Conservation (phyloP, 371 early-diverging fungal genomes). For the Actinomucor elegans region DNA sequence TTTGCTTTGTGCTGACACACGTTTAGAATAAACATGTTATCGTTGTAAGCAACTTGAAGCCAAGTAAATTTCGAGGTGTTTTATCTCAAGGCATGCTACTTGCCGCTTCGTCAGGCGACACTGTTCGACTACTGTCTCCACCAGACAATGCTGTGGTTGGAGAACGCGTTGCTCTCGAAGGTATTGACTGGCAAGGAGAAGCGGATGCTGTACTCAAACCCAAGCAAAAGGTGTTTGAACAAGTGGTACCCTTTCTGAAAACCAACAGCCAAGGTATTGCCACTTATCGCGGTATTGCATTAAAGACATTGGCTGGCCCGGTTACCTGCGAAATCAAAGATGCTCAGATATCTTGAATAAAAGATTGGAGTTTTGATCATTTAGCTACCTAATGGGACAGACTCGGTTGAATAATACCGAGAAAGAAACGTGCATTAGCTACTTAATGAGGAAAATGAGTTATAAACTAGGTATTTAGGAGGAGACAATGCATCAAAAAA, state of each 20-base stretch:
- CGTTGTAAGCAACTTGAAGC: constrained; percentile 62
- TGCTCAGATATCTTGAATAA: constrained; percentile 45
- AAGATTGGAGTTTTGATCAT: too few relatives aligned
- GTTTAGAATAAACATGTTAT: constrained; percentile 45
- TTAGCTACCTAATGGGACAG: too few relatives aligned
- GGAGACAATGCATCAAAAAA: too few relatives aligned
- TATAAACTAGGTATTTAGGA: too few relatives aligned
- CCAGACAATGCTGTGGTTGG: constrained; percentile 42
- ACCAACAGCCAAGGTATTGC: constrained; percentile 47
- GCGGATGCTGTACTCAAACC: constrained; percentile 50
- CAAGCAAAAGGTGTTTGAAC: constrained; percentile 58
- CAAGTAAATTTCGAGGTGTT: constrained; percentile 60
- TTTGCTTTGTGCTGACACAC: too few relatives aligned
- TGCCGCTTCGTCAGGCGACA: constrained; percentile 39
- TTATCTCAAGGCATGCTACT: constrained; percentile 63
- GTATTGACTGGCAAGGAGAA: constrained; percentile 9
- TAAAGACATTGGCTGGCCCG: constrained; percentile 48
- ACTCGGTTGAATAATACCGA: too few relatives aligned
- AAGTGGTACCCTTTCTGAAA: constrained; percentile 34
- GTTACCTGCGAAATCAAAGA: constrained; percentile 37
- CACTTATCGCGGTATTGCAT: constrained; percentile 47
- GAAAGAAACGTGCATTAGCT: too few relatives aligned
- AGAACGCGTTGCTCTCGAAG: constrained; percentile 45
- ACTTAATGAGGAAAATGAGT: too few relatives aligned
- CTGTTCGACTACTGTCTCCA: constrained; percentile 49